A percentile compares a stretch with the other conserved stretches of the same genome.
Evolutionary conservation across 2,329 filamentous ascomycete genomes (phyloP).

Genomic region (Xylaria multiplex): DNA sequence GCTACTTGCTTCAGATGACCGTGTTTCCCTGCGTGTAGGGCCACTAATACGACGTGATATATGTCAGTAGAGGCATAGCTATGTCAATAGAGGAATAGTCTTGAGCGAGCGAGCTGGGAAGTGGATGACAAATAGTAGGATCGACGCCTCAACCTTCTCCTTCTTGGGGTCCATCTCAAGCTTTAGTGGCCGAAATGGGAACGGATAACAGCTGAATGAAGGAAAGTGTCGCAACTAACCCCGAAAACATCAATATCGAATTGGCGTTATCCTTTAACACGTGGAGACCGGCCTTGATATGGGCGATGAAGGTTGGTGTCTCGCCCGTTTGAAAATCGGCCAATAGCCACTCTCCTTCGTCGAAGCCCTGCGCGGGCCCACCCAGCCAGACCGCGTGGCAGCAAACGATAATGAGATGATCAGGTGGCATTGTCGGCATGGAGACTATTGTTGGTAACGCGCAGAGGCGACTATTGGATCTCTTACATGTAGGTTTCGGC

Average conservation of each 20-base stretch:
- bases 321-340: conserved; percentile 81
- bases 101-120: background rate
- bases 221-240: conserved; percentile 57
- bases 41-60: conserved; percentile 58
- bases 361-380: conserved; percentile 60
- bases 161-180: background rate
- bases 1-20: conserved; percentile 68
- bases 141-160: background rate
- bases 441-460: conserved; percentile 1
- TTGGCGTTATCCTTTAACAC: conserved; percentile 58
- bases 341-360: conserved; percentile 76
- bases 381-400: conserved; percentile 83
- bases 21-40: conserved; percentile 68
- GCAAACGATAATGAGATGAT: conserved; percentile 79
- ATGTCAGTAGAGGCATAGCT: conserved; percentile 17
- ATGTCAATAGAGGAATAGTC: conserved; percentile 15
- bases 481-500: background rate
- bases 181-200: background rate
- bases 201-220: conserved; percentile 3
- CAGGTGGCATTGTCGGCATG: conserved; percentile 23
- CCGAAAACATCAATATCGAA: conserved; percentile 75
- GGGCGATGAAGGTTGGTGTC: conserved; percentile 80
- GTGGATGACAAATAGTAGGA: conserved; percentile 9
- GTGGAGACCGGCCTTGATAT: conserved; percentile 73
- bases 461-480: background rate